These are phyloP conservation scores for Exophiala sp. DNA, from an alignment of 2,329 filamentous ascomycete genomes.

Conservation along the genomic window DNA sequence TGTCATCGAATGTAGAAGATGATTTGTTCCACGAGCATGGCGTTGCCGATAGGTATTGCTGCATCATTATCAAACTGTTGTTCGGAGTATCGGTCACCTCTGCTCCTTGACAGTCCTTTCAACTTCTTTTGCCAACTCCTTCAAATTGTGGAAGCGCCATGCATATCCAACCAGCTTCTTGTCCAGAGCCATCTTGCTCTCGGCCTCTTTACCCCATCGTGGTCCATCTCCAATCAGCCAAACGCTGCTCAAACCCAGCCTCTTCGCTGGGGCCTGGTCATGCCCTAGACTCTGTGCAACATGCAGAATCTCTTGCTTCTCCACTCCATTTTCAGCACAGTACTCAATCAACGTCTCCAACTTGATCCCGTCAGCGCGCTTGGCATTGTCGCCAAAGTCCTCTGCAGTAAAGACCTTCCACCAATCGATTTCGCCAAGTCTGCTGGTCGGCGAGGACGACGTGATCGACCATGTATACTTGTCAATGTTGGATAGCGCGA, in stretches of 20 bases:
- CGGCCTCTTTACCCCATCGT: slow-evolving; percentile 26
- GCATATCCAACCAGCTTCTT: slow-evolving; percentile 27
- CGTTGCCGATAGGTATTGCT: not conserved
- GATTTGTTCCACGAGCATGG: not conserved
- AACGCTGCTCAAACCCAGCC: slow-evolving; percentile 57
- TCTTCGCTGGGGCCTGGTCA: slow-evolving; percentile 64
- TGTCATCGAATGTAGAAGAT: not conserved
- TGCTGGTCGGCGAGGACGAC: slow-evolving; percentile 46
- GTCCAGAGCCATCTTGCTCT: slow-evolving; percentile 27
- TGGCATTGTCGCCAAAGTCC: slow-evolving; percentile 60
- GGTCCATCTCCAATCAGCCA: slow-evolving; percentile 45
- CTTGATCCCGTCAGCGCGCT: slow-evolving; percentile 26
- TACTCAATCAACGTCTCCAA: slow-evolving; percentile 47
- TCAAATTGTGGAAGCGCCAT: slow-evolving; percentile 24
- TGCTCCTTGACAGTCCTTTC: not conserved
- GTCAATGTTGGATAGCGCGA: slow-evolving; percentile 58
- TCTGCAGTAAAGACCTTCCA: slow-evolving; percentile 57
- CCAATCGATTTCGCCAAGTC: slow-evolving; percentile 57
- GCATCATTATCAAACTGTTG: not conserved
- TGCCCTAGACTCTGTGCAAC: slow-evolving; percentile 65
- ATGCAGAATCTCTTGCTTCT: slow-evolving; percentile 59
- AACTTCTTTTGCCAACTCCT: slow-evolving; percentile 21
- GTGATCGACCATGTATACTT: slow-evolving; percentile 45
- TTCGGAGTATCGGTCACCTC: not conserved
- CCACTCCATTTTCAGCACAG: slow-evolving; percentile 53